These are phyloP conservation scores for Backusella morwellensis DNA, from an alignment of 192 early-diverging fungal genomes.

Conservation along the genomic window DNA sequence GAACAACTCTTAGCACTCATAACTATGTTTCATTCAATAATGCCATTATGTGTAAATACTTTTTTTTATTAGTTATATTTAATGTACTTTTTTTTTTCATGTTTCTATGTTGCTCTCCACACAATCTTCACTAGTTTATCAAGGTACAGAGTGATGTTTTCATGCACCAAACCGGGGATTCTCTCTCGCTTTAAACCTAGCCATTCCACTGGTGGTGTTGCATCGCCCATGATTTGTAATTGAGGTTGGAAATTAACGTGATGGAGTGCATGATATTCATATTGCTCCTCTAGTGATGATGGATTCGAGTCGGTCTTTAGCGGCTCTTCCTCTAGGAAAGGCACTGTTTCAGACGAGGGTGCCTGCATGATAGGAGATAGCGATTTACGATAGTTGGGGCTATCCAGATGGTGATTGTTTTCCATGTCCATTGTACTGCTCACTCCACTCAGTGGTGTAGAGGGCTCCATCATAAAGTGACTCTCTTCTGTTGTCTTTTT, in stretches of 20 bases:
- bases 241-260: slow-evolving; percentile 46
- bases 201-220: slow-evolving; percentile 55
- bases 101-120: neutral
- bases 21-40: neutral
- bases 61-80: neutral
- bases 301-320: neutral
- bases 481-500: neutral
- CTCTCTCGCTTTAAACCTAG: slow-evolving; percentile 43
- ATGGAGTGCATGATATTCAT: neutral
- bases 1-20: too few relatives aligned
- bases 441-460: neutral
- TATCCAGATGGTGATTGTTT: neutral
- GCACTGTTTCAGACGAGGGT: neutral
- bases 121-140: slow-evolving; percentile 35
- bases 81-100: neutral
- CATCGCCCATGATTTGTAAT: slow-evolving; percentile 47
- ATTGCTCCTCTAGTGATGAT: slow-evolving; percentile 3
- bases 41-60: neutral
- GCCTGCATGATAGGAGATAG: neutral
- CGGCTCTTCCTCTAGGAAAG: neutral
- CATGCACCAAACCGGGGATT: slow-evolving; percentile 44
- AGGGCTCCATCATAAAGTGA: neutral
- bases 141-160: slow-evolving; percentile 39
- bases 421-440: neutral
- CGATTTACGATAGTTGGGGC: neutral